Evolutionary conservation across 495 filamentous ascomycete species (phyloP).

Genomic region (Baudoinia panamericana): DNA sequence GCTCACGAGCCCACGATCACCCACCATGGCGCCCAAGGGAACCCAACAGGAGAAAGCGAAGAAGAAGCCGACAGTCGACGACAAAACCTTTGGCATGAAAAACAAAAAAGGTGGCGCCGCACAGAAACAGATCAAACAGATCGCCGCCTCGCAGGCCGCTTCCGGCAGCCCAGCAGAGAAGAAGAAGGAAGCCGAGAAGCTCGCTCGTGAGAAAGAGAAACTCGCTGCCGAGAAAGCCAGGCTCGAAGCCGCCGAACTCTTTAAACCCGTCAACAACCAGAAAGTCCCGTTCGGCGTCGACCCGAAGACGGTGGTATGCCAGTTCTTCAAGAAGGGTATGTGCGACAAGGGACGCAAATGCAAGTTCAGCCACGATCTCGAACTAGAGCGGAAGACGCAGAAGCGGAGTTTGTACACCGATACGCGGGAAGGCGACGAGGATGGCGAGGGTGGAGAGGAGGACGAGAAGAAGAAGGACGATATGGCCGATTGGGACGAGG

Average conservation of each 20-base stretch:
- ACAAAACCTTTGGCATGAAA: conserved; percentile 99
- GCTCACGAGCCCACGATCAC: conserved; percentile 7
- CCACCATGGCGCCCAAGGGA: conserved; percentile 89
- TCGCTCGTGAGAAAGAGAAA: conserved; percentile 73
- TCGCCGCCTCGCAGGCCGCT: conserved; percentile 55
- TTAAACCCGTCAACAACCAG: conserved; percentile 86
- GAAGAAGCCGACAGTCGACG: conserved; percentile 54
- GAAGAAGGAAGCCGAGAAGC: conserved; percentile 78
- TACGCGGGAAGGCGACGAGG: conserved; percentile 49
- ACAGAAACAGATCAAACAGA: conserved; percentile 74
- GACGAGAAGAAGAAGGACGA: conserved; percentile 76
- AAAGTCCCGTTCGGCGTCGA: conserved; percentile 97
- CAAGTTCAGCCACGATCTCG: conserved; percentile 90
- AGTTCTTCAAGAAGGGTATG: conserved; percentile 89
- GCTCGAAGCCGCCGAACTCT: conserved; percentile 66
- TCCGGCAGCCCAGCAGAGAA: conserved; percentile 75
- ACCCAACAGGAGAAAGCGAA: conserved; percentile 53
- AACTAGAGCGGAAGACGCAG: conserved; percentile 74
- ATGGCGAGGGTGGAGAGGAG: conserved; percentile 49
- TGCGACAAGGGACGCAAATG: conserved; percentile 97
- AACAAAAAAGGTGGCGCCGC: conserved; percentile 93
- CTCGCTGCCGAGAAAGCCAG: conserved; percentile 69
- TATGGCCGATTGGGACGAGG: conserved; percentile 94
- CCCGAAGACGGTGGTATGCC: conserved; percentile 93
- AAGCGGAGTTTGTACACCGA: conserved; percentile 92